Evolutionary conservation across 768 basidiomycete species (phyloP), one percentile per base, ranked within the genome.

Genomic region (Psilocybe azurescens): DNA sequence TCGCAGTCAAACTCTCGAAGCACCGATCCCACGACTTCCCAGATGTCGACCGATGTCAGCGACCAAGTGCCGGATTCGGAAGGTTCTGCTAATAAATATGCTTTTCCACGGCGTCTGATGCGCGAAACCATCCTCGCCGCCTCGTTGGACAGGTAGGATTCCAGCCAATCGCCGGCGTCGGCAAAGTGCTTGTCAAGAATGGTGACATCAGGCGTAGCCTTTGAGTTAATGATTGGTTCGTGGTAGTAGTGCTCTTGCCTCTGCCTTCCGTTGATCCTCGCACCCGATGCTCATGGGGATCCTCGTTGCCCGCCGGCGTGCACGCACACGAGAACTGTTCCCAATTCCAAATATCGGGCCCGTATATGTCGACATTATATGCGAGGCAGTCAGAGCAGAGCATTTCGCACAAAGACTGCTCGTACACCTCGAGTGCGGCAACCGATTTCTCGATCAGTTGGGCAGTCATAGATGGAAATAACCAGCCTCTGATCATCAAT

Each of bases 351-450:
- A 86, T 74, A 61, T 82, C 79, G 32, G 75, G 74, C 1, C 85
- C 85, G 63, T 80, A 86, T 28, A 87, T 82, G 60, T 85, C 82
- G 20, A 81, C 70, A 67, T 86, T 80, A 68, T 83, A 86, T 18
- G 79, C 74, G 64, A 77, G 73, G 70, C 83, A 85, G 59, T 85
- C 80, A 36, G 78, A 67, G 67, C 83, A 85, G 63, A 86, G 78
- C 38, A 80, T 70, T 29, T 72, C 69, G 55, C 77, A 74, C 29
- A 82, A 69, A 16, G 75, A 75, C 20, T 66, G 61, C 63, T 83
- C 81, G 65, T 84, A 83, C 18, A 65, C 66, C 20, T 67, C 64
- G 49, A 87, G 77, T 47, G 82, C 81, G 28, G 70, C 61, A 18
- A 76, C 71, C 30, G 86, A 85, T 36, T 76, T 74, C 49, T 67